Evolutionary conservation across 176 grass and related monocot genomes (phyloP).

Genomic region (Thalia dealbata): DNA sequence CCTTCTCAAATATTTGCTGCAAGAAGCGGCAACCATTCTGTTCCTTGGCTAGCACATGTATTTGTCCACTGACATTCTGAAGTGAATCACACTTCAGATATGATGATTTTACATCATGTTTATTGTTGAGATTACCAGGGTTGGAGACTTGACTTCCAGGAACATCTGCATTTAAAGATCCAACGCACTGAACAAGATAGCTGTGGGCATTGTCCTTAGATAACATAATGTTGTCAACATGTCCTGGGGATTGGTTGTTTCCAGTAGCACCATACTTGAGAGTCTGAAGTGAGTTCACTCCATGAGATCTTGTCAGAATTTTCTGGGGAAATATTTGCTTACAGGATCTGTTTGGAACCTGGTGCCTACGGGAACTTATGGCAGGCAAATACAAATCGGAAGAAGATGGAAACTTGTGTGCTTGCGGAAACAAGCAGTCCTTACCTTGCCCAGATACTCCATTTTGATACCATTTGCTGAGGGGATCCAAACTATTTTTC

Average conservation of each 20-base stretch:
- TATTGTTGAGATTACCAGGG: constrained; percentile 15
- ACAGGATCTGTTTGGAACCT: constrained; percentile 13
- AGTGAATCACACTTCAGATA: constrained; percentile 26
- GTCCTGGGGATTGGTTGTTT: constrained; percentile 11
- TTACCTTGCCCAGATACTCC: constrained; percentile 27
- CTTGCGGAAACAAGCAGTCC: constrained; percentile 15
- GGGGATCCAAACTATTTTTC: constrained; percentile 17
- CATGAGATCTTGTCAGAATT: constrained; percentile 16
- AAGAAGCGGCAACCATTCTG: constrained; percentile 53
- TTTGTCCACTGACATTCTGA: constrained; percentile 35
- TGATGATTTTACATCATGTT: constrained; percentile 5
- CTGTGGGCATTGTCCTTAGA: constrained; percentile 2
- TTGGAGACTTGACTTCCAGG: constrained; percentile 9
- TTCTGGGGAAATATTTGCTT: constrained; percentile 22
- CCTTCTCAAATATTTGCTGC: constrained; percentile 49
- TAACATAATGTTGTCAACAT: constrained; percentile 19
- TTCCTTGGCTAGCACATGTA: constrained; percentile 59
- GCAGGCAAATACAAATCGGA: constrained; percentile 3
- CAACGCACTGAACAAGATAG: constrained; percentile 18
- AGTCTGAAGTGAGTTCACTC: constrained; percentile 20
- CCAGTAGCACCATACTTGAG: constrained; percentile 17
- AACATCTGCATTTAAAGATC: constrained; percentile 4
- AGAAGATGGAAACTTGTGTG: constrained; percentile 22
- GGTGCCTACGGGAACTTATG: constrained; percentile 14
- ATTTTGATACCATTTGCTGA: constrained; percentile 27